These are phyloP conservation scores for Coniochaeta prunicola DNA, from an alignment of 2,329 filamentous ascomycete genomes.

Conservation along the genomic window DNA sequence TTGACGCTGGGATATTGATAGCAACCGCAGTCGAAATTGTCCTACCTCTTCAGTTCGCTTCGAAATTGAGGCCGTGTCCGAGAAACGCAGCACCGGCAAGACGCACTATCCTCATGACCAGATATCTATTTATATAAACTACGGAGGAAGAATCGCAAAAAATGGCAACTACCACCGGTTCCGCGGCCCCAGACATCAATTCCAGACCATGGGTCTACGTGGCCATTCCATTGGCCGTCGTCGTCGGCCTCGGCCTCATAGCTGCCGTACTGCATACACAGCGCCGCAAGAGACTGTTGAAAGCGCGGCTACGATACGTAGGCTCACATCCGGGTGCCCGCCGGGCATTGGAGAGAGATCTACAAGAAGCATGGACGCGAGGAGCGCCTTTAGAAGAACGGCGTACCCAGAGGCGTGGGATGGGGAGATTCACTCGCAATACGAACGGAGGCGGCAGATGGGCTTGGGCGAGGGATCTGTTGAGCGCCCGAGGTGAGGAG, in stretches of 20 bases:
- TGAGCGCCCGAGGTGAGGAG: slow-evolving; percentile 30
- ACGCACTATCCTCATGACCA: neutral
- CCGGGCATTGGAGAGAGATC: slow-evolving; percentile 10
- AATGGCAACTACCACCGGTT: slow-evolving; percentile 3
- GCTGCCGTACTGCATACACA: slow-evolving; percentile 35
- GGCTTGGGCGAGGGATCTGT: slow-evolving; percentile 10
- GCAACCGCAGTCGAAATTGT: neutral
- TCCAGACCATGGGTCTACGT: slow-evolving; percentile 51
- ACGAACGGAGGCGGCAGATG: slow-evolving; percentile 6
- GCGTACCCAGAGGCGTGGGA: slow-evolving; percentile 17
- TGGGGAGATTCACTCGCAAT: neutral
- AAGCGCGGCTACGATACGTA: neutral
- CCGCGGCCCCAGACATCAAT: slow-evolving; percentile 21
- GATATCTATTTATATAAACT: neutral
- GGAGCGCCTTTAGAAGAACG: slow-evolving; percentile 9
- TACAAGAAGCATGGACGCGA: slow-evolving; percentile 10
- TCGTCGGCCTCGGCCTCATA: slow-evolving; percentile 30
- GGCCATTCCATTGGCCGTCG: slow-evolving; percentile 39
- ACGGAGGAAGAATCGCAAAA: neutral
- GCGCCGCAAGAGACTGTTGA: slow-evolving; percentile 22
- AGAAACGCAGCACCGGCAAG: neutral
- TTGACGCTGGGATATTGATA: neutral
- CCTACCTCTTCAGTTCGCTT: too few relatives aligned
- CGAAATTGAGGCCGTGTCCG: neutral
- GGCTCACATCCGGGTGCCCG: slow-evolving; percentile 5